Percentiles rank a stretch among this genome's conserved stretches.
These are phyloP conservation scores for Fusarium sp. DNA, from an alignment of 2,329 filamentous ascomycete genomes.

Conservation along the genomic window DNA sequence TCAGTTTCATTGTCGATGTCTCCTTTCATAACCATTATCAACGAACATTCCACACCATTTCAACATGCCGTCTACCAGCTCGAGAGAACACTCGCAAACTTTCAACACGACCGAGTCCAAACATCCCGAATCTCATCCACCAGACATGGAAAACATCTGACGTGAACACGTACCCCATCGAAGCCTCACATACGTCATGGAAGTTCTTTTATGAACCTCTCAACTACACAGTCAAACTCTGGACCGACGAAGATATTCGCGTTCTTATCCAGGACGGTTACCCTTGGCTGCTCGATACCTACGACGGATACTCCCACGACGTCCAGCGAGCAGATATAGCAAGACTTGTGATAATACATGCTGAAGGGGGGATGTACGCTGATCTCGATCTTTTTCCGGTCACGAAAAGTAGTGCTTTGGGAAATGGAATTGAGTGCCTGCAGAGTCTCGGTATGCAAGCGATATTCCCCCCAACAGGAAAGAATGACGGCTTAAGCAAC, in stretches of 20 bases:
- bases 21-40: neutral
- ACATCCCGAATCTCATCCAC: conserved; percentile 5
- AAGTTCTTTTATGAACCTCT: neutral
- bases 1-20: neutral
- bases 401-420: neutral
- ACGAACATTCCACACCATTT: neutral
- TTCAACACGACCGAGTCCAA: neutral
- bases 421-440: neutral
- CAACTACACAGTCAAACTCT: conserved; percentile 2
- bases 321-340: conserved; percentile 4
- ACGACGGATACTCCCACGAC: neutral
- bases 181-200: conserved; percentile 1
- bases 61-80: neutral
- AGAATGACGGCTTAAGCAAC: neutral
- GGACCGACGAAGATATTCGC: neutral
- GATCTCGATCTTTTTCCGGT: conserved; percentile 2
- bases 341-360: conserved; percentile 1
- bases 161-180: neutral
- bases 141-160: conserved; percentile 13
- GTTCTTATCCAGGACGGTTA: neutral
- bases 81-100: neutral
- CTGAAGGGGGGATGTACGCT: neutral
- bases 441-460: neutral
- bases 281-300: neutral
- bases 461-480: neutral